Evolutionary conservation across 768 basidiomycete genomes (phyloP).

Genomic region (Tephrocybe sp.): DNA sequence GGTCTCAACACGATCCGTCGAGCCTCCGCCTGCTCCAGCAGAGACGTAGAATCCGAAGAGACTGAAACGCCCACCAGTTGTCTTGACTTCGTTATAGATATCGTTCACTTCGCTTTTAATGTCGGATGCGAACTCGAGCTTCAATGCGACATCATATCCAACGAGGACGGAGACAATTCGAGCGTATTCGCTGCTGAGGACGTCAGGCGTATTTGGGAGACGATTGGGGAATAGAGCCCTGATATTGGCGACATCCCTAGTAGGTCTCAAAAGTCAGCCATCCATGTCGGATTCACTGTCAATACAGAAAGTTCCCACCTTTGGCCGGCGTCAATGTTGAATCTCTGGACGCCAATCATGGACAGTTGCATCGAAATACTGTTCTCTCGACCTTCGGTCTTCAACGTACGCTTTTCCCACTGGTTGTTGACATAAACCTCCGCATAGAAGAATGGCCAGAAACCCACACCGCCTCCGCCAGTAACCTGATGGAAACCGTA

Average conservation of each 20-base stretch:
- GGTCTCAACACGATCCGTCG: not conserved
- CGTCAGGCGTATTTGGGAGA: constrained; percentile 8
- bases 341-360: constrained; percentile 11
- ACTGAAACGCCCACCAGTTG: constrained; percentile 2
- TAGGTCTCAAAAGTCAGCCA: not conserved
- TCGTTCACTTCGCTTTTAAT: constrained; percentile 1
- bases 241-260: constrained; percentile 9
- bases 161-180: constrained; percentile 4
- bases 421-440: not conserved
- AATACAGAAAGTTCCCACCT: too few relatives aligned
- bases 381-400: constrained; percentile 8
- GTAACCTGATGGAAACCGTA: constrained; percentile 5
- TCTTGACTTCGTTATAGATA: constrained; percentile 10
- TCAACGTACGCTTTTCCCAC: constrained; percentile 3
- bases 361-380: not conserved
- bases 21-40: constrained; percentile 6
- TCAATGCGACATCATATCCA: constrained; percentile 11
- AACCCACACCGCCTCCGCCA: constrained; percentile 4
- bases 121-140: constrained; percentile 1
- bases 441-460: constrained; percentile 11
- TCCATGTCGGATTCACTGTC: not conserved
- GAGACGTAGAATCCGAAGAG: constrained; percentile 7
- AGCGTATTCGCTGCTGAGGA: constrained; percentile 6
- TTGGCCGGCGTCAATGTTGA: constrained; percentile 5
- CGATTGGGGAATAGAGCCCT: constrained; percentile 10